Evolutionary conservation across 2,329 filamentous ascomycete genomes (phyloP), one percentile per base, ranked within the genome.

Genomic region (Stemphylium beticola): DNA sequence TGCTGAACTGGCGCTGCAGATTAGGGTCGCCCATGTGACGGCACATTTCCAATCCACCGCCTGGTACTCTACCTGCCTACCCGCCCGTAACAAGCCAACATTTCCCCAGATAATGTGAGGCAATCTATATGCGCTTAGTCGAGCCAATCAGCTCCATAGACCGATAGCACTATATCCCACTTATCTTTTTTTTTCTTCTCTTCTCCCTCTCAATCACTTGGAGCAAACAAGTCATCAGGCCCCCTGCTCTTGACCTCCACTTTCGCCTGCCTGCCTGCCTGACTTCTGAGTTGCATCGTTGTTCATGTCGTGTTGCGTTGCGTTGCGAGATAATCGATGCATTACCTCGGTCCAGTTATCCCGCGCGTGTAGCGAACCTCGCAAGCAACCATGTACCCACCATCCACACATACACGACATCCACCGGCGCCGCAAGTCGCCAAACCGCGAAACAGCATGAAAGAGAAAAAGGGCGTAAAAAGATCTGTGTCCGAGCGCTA

Each of bases 111-210:
- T 50, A 29, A 50, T 24, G 46, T 18, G 42, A 22, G 37, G 37
- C 32, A 50, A 50, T 50, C 31, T 50, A 44, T 26, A 50, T 50
- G 47, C 47, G 47, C 47, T 44, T 44, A 44, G 38, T 36, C 39
- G 24, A 26, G 18, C 47, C 47, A 50, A 50, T 37, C 38, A 43
- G 4, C 31, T 22, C 18, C 32, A 43, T 32, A 22, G 14, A 20
- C 31, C 17, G 18, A 49, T 22, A 20, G 29, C 29, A 43, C n/a
- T 7, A 26, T 15, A 40, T 26, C 43, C 2, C 11, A 29, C 8
- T 29, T 14, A 14, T 17, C 26, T 43, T 22, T 22, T 22, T 22
- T 22, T 22, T 24, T 24, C 8, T 24, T 7, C 8, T 24, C 22
- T 24, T 29, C 26, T 29, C 26, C 11, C 26, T 29, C 26, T 26